Base-by-base conservation (phyloP, 441 rosid species). In the Gossypium trilobum region DNA sequence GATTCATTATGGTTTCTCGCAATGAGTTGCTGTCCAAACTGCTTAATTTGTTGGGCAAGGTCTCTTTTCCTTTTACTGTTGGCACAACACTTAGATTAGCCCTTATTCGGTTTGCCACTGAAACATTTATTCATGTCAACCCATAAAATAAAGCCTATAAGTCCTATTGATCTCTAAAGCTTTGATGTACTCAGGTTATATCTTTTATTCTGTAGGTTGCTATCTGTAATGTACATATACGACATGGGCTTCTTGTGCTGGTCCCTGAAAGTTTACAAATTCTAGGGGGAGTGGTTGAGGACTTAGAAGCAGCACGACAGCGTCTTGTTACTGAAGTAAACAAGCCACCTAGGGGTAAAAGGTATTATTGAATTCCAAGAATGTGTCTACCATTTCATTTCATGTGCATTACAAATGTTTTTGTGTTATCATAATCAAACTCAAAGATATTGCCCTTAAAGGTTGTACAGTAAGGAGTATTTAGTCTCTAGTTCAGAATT, bases 301-400 rank as follows among this genome's bases (percentile, higher is more conserved):
- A 88, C 78, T 70, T 95, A 76, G 97, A 92, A 72, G 88, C 86
- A 17, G 96, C 96, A 70, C 82, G 85, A 7, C 87, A 77, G 73
- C 88, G 84, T 71, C 92, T 95, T 69, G 91, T 88, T 75, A 73
- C 77, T 54, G 96, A 92, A 89, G 92, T 91, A 67, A 89, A 88
- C 77, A 95, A 91, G 76, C 99, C 96, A 72, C 92, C 98, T 29
- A 88, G 98, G 82, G 99, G 98, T 74, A 89, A 74, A 83, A 92
- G 99, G 98, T 95, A 83, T 13, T 16, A 39, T 63, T 67, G 6
- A 44, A 58, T 59, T 58, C 51, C 39, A 17, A 58, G 48, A 58
- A 11, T 57, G 13, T 25, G 5, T 60, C 16, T 59, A 14, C 39
- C 25, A 6, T 29, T 70, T 44, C 68, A 10, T 2, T 81, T 71